phyloP scores from a whole-genome alignment of 495 filamentous ascomycete species.

The Articulospora tetracladia region DNA sequence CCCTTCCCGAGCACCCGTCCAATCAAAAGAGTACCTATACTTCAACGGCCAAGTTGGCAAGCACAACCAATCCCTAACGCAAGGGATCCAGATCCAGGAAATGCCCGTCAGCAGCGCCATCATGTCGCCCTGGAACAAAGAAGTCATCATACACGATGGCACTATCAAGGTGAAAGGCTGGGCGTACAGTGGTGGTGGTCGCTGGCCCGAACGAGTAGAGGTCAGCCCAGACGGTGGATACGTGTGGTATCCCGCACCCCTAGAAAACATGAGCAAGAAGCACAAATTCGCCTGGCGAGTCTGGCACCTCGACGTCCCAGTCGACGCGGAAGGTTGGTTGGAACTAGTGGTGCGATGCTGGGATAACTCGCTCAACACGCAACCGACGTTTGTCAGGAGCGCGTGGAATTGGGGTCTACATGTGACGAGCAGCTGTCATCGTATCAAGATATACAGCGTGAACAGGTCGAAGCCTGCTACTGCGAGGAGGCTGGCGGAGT shows the following conservation, averaged over 20 bases:
- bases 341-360: constrained; percentile 53
- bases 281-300: constrained; percentile 51
- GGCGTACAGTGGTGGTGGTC: constrained; percentile 57
- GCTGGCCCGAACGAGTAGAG: constrained; percentile 56
- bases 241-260: constrained; percentile 53
- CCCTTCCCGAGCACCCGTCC: constrained; percentile 38
- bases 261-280: constrained; percentile 47
- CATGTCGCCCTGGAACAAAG: constrained; percentile 48
- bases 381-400: constrained; percentile 40
- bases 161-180: constrained; percentile 49
- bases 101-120: constrained; percentile 61
- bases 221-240: constrained; percentile 53
- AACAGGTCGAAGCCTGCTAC: constrained; percentile 50
- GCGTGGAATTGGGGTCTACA: constrained; percentile 61
- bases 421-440: constrained; percentile 61
- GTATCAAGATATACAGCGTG: constrained; percentile 60
- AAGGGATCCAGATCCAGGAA: constrained; percentile 58
- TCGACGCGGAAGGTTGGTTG: constrained; percentile 56
- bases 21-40: constrained; percentile 54
- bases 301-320: constrained; percentile 50
- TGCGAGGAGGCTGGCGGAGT: constrained; percentile 40
- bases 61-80: constrained; percentile 48
- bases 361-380: constrained; percentile 55
- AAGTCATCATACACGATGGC: constrained; percentile 51
- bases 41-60: constrained; percentile 57